phyloP scores from a whole-genome alignment of 106 monocot genomes.

The Amphibolis antarctica region DNA sequence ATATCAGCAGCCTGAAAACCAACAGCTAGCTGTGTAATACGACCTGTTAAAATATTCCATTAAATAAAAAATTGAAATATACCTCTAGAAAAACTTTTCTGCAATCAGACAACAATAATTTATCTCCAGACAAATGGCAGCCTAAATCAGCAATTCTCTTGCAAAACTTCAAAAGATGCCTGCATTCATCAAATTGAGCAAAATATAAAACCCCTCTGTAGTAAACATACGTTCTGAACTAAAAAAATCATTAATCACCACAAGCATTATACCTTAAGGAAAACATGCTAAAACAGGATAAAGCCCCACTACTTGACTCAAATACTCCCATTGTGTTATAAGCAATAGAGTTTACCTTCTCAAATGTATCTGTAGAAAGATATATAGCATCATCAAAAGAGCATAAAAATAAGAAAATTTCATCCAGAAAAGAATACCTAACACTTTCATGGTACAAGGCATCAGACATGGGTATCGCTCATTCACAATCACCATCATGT shows the following conservation, averaged over 20 bases:
- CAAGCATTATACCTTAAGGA: constrained; percentile 42
- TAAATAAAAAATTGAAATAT: constrained; percentile 5
- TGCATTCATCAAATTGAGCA: constrained; percentile 6
- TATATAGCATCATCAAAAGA: constrained; percentile 1
- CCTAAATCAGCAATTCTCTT: constrained; percentile 42
- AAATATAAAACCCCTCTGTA: not conserved
- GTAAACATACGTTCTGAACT: not conserved
- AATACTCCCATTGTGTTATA: constrained; percentile 20
- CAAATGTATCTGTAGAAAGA: constrained; percentile 52
- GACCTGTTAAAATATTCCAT: not conserved
- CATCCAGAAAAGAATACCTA: constrained; percentile 33
- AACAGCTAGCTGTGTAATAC: not conserved
- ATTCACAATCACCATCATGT: constrained; percentile 57
- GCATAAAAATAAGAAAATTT: not conserved
- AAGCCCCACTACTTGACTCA: constrained; percentile 9
- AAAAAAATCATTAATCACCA: not conserved
- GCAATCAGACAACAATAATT: constrained; percentile 25
- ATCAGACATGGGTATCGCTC: constrained; percentile 50
- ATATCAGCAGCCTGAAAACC: constrained; percentile 69
- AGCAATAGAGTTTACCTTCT: constrained; percentile 30
- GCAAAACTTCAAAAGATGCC: constrained; percentile 94
- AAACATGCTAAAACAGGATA: constrained; percentile 35
- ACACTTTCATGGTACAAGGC: constrained; percentile 30
- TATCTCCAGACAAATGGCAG: constrained; percentile 25
- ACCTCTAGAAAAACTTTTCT: constrained; percentile 80